These are phyloP conservation scores for Climacium dendroides DNA, from an alignment of 225 moss, liverwort and hornwort species.

Conservation along the genomic window DNA sequence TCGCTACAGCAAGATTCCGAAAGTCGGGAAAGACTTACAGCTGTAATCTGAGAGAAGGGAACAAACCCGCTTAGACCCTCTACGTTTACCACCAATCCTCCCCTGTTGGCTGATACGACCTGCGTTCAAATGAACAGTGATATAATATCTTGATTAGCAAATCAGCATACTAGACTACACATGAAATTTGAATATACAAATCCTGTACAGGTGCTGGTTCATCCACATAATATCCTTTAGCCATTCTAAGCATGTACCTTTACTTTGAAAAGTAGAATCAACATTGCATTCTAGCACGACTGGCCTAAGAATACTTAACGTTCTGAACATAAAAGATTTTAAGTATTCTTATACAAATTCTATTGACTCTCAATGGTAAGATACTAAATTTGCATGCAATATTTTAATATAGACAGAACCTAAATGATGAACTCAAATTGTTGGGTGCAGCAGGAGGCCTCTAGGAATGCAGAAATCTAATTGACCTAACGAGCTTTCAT, in stretches of 20 bases:
- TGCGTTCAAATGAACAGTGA: not conserved
- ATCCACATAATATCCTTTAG: not conserved
- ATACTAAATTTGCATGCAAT: not conserved
- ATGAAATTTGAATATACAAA: not conserved
- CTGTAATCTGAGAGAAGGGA: conserved; percentile 85
- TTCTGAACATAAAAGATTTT: not conserved
- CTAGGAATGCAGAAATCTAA: not conserved
- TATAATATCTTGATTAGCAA: not conserved
- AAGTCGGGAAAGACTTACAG: conserved; percentile 10
- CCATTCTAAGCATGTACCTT: not conserved
- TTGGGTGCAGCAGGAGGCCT: not conserved
- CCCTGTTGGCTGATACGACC: conserved; percentile 74
- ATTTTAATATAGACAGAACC: not conserved
- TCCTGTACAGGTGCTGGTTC: not conserved
- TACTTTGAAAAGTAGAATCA: not conserved
- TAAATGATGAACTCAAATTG: not conserved
- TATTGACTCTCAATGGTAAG: not conserved
- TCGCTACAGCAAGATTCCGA: not conserved
- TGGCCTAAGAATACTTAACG: not conserved
- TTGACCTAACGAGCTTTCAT: not conserved
- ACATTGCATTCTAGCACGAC: not conserved
- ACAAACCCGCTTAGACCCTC: conserved; percentile 91
- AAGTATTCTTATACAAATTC: not conserved
- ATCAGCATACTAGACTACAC: not conserved
- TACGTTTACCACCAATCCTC: conserved; percentile 76